Conservation (phyloP, 2,329 filamentous ascomycete species). For the Ascochyta viciae-villosae region DNA sequence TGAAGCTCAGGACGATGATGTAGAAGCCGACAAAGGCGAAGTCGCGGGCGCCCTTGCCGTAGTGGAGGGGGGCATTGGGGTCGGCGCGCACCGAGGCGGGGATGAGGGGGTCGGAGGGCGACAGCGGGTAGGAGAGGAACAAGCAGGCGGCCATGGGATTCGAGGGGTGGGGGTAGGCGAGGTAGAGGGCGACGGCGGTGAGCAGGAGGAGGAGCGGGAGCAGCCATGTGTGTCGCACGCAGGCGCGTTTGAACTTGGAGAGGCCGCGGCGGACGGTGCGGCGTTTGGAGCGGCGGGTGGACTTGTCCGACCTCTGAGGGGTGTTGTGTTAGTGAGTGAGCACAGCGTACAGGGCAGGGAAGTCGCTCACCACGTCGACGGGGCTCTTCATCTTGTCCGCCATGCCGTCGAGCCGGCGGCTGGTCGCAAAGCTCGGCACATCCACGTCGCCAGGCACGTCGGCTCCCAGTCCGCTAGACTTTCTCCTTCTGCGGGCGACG, state of each 20-base stretch:
- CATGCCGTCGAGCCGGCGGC: slow-evolving; percentile 22
- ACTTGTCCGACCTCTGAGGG: slow-evolving; percentile 31
- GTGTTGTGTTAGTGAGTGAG: slow-evolving; percentile 9
- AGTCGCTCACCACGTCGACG: slow-evolving; percentile 28
- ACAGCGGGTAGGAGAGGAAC: slow-evolving; percentile 86
- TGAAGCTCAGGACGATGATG: slow-evolving; percentile 87
- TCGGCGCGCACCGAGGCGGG: slow-evolving; percentile 47
- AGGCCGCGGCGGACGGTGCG: slow-evolving; percentile 54
- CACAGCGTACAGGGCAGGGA: not conserved
- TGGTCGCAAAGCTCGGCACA: slow-evolving; percentile 59
- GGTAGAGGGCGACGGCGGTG: slow-evolving; percentile 71
- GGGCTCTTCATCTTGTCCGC: slow-evolving; percentile 7
- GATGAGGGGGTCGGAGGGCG: slow-evolving; percentile 52
- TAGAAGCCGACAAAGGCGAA: slow-evolving; percentile 90
- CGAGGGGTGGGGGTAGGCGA: slow-evolving; percentile 74
- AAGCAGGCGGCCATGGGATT: slow-evolving; percentile 84
- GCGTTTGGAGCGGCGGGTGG: slow-evolving; percentile 53
- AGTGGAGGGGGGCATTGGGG: slow-evolving; percentile 62
- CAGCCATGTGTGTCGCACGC: slow-evolving; percentile 65
- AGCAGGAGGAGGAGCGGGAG: slow-evolving; percentile 72
- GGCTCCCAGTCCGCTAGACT: slow-evolving; percentile 58
- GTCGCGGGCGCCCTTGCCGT: slow-evolving; percentile 88
- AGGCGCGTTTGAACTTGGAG: slow-evolving; percentile 55
- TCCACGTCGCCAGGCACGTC: slow-evolving; percentile 62
- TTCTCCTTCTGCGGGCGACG: slow-evolving; percentile 46